A percentile compares a stretch with the other conserved stretches of the same genome.
These are phyloP conservation scores for Coemansia brasiliensis DNA, from an alignment of 192 early-diverging fungal genomes.

Conservation along the genomic window DNA sequence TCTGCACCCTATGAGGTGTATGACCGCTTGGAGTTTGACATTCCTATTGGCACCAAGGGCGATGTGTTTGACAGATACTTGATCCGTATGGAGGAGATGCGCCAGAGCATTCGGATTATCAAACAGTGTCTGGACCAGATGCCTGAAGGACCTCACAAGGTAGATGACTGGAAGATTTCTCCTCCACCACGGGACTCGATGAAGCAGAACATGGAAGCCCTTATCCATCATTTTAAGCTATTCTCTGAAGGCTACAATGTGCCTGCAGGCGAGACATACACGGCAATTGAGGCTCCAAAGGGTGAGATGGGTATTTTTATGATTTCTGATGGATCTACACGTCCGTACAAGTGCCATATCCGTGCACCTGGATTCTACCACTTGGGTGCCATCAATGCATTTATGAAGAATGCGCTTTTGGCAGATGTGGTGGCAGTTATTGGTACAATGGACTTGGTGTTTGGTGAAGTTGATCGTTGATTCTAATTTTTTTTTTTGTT, in stretches of 20 bases:
- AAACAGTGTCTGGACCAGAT: slow-evolving; percentile 95
- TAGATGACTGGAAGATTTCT: slow-evolving; percentile 97
- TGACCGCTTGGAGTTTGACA: slow-evolving; percentile 92
- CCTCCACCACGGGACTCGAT: slow-evolving; percentile 90
- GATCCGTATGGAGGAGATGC: slow-evolving; percentile 99
- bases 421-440: slow-evolving; percentile 97
- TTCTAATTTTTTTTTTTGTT: not conserved
- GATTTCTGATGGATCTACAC: slow-evolving; percentile 89
- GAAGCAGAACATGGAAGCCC: slow-evolving; percentile 99
- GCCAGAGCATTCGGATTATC: slow-evolving; percentile 93
- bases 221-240: slow-evolving; percentile 99
- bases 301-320: slow-evolving; percentile 98
- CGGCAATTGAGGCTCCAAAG: slow-evolving; percentile 96
- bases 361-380: slow-evolving; percentile 95
- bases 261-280: slow-evolving; percentile 96
- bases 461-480: slow-evolving; percentile 86
- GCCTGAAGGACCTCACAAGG: slow-evolving; percentile 88
- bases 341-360: slow-evolving; percentile 98
- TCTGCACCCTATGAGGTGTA: slow-evolving; percentile 94
- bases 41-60: slow-evolving; percentile 91
- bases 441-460: slow-evolving; percentile 99
- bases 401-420: slow-evolving; percentile 87
- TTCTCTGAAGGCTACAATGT: slow-evolving; percentile 99
- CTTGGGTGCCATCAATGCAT: slow-evolving; percentile 84
- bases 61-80: slow-evolving; percentile 96